Evolutionary conservation across 768 basidiomycete species (phyloP).

Genomic region (Xerocomus potaroensis): DNA sequence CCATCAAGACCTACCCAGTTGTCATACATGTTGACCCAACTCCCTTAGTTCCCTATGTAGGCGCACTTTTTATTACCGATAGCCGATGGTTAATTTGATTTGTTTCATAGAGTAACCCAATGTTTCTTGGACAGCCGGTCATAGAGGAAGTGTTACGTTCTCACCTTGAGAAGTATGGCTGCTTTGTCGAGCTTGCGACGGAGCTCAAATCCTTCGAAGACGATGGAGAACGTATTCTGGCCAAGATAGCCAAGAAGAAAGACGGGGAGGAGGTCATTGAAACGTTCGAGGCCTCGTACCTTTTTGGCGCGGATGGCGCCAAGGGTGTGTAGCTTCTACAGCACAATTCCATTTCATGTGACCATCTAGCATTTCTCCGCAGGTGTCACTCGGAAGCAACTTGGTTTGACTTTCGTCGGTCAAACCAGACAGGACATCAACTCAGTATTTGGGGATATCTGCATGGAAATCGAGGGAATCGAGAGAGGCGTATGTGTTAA

Average conservation of each 20-base stretch:
- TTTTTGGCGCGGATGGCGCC: conserved; percentile 43
- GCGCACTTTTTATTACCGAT: not conserved
- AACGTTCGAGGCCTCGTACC: conserved; percentile 25
- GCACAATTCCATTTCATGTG: not conserved
- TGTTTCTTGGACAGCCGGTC: conserved; percentile 21
- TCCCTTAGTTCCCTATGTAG: conserved; percentile 26
- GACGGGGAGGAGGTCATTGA: conserved; percentile 27
- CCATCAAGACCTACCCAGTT: conserved; percentile 6
- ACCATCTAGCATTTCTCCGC: not conserved
- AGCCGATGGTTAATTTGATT: not conserved
- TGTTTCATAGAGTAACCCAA: conserved; percentile 7
- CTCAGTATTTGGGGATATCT: conserved; percentile 36
- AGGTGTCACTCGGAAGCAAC: conserved; percentile 36
- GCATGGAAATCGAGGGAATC: conserved; percentile 27
- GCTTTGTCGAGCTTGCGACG: conserved; percentile 40
- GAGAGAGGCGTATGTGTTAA: conserved; percentile 20
- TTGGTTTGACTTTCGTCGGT: conserved; percentile 41
- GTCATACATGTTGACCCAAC: conserved; percentile 14
- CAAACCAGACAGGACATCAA: conserved; percentile 30
- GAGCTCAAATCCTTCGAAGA: conserved; percentile 44
- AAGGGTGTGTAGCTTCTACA: conserved; percentile 14
- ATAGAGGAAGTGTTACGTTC: conserved; percentile 27
- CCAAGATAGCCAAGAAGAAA: conserved; percentile 29
- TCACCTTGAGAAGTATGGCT: conserved; percentile 20
- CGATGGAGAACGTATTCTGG: conserved; percentile 32